phyloP scores from a whole-genome alignment of 2,329 filamentous ascomycete species.

The Podosphaera xanthii region DNA sequence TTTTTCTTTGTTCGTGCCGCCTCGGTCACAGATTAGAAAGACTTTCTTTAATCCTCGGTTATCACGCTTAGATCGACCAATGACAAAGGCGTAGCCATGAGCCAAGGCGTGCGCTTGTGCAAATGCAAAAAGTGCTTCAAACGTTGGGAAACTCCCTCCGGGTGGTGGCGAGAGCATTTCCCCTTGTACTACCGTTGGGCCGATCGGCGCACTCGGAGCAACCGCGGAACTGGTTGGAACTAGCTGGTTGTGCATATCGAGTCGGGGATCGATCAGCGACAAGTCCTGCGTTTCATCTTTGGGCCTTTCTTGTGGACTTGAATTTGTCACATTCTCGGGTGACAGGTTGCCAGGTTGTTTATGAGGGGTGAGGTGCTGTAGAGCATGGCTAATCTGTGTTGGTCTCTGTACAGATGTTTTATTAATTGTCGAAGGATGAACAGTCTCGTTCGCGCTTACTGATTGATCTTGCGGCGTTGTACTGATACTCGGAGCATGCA shows the following conservation, averaged over 20 bases:
- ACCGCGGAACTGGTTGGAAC: conserved; percentile 8
- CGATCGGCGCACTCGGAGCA: conserved; percentile 1
- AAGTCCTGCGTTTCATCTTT: conserved; percentile 11
- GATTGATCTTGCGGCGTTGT: conserved; percentile 10
- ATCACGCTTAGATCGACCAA: conserved; percentile 40
- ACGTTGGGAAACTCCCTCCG: conserved; percentile 38
- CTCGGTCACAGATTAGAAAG: conserved; percentile 41
- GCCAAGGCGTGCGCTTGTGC: conserved; percentile 42
- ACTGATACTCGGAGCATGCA: conserved; percentile 13
- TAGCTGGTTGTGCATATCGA: conserved; percentile 14
- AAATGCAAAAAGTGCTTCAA: conserved; percentile 41
- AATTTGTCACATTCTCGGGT: conserved; percentile 8
- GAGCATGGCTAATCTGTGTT: neutral
- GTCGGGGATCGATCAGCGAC: conserved; percentile 16
- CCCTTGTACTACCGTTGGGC: conserved; percentile 7
- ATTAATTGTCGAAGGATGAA: conserved; percentile 9
- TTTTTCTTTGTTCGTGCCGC: conserved; percentile 35
- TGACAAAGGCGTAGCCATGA: conserved; percentile 44
- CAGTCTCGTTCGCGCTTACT: conserved; percentile 14
- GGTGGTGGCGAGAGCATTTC: conserved; percentile 23
- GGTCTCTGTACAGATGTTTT: neutral
- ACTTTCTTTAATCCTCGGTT: conserved; percentile 45
- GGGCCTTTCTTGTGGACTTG: conserved; percentile 10
- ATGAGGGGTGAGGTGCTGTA: conserved; percentile 1
- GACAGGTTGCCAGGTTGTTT: conserved; percentile 11